These are phyloP conservation scores for Oryza meyeriana DNA, from an alignment of 176 grass and related monocot species.

Conservation along the genomic window DNA sequence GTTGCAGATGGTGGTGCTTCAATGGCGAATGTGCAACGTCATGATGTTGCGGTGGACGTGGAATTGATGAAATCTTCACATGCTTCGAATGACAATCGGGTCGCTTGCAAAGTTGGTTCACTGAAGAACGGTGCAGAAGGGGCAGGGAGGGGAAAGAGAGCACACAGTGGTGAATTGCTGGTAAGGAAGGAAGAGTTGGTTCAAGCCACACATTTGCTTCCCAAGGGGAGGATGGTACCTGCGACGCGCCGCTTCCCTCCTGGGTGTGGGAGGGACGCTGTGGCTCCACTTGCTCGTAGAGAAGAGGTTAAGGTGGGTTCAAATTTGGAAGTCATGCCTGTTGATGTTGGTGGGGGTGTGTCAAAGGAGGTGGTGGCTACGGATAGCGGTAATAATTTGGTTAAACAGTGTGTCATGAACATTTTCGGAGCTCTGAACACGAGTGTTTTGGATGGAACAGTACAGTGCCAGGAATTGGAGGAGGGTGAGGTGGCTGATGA, in stretches of 20 bases:
- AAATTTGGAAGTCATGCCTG: not conserved
- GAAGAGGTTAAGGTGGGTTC: not conserved
- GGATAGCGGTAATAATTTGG: not conserved
- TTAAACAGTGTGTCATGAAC: not conserved
- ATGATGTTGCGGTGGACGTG: not conserved
- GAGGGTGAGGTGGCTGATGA: constrained; percentile 9
- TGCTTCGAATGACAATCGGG: not conserved
- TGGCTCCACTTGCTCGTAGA: not conserved
- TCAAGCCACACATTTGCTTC: not conserved
- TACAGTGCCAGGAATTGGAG: constrained; percentile 12
- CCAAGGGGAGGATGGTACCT: not conserved
- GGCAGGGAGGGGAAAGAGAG: not conserved
- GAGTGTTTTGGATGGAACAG: not conserved
- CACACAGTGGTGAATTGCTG: not conserved
- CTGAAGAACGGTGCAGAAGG: not conserved
- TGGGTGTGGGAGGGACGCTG: not conserved
- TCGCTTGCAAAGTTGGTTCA: not conserved
- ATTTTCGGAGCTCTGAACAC: not conserved
- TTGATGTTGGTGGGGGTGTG: not conserved
- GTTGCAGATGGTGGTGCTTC: not conserved
- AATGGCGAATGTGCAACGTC: not conserved
- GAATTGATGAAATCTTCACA: not conserved
- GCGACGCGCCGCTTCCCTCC: not conserved
- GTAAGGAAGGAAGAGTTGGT: not conserved
- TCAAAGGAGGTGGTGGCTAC: not conserved